Conservation (phyloP, 495 filamentous ascomycete genomes). For the Trichoderma asperelloides region DNA sequence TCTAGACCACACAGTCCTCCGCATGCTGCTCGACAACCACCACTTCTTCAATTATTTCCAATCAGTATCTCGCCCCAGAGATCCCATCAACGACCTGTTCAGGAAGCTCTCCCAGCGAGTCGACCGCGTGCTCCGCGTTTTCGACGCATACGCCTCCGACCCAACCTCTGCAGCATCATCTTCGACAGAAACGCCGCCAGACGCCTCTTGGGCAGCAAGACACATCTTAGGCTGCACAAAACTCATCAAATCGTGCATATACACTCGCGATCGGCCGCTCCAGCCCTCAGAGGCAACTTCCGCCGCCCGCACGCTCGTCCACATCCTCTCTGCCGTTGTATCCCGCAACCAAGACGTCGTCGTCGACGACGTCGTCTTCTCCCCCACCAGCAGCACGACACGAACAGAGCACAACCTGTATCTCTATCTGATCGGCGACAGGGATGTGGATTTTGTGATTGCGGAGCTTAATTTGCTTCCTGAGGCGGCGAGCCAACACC, state of each 20-base stretch:
- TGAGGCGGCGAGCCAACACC: conserved; percentile 27
- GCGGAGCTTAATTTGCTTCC: conserved; percentile 29
- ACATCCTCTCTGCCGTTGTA: conserved; percentile 31
- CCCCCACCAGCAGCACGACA: conserved; percentile 14
- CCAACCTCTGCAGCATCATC: conserved; percentile 12
- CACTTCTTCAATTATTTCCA: conserved; percentile 35
- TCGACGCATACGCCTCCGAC: conserved; percentile 23
- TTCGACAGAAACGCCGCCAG: conserved; percentile 17
- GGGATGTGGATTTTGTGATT: conserved; percentile 28
- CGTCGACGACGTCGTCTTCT: too few species aligned
- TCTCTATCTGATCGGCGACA: conserved; percentile 27
- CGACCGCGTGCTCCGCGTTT: conserved; percentile 27
- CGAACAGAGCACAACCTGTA: conserved; percentile 28
- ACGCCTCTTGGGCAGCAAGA: conserved; percentile 29
- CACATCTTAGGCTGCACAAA: conserved; percentile 27
- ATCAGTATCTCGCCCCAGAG: conserved; percentile 25
- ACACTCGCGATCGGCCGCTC: conserved; percentile 26
- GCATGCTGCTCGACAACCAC: conserved; percentile 36
- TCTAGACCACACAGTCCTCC: conserved; percentile 36
- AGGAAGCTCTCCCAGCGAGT: conserved; percentile 30
- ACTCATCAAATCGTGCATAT: conserved; percentile 28
- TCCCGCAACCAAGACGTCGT: conserved; percentile 23
- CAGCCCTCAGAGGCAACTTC: conserved; percentile 23
- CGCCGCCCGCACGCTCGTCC: conserved; percentile 31
- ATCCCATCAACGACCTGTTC: conserved; percentile 31